Evolutionary conservation across 495 filamentous ascomycete genomes (phyloP).

Genomic region (Trichoderma erinaceum): DNA sequence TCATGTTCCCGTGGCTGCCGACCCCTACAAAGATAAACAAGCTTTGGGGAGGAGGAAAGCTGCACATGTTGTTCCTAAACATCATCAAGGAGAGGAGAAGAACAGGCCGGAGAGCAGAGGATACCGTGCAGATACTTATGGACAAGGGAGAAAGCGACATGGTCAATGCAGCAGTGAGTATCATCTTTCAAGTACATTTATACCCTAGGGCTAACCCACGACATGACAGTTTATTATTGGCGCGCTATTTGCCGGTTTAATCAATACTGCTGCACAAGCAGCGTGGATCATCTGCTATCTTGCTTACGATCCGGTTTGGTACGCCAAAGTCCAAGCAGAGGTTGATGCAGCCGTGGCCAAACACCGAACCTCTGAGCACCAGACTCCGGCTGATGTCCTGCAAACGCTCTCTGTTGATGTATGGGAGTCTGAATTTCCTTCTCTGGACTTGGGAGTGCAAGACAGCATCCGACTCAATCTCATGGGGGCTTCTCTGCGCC

Average conservation of each 20-base stretch:
- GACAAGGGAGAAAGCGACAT: slow-evolving; percentile 36
- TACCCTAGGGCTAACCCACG: slow-evolving; percentile 7
- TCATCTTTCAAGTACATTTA: background rate
- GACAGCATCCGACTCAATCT: slow-evolving; percentile 40
- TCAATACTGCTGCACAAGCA: slow-evolving; percentile 42
- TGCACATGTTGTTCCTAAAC: slow-evolving; percentile 36
- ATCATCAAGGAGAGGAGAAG: slow-evolving; percentile 35
- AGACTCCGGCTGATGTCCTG: slow-evolving; percentile 35
- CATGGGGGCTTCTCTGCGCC: slow-evolving; percentile 28
- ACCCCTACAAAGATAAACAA: slow-evolving; percentile 25
- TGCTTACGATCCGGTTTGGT: slow-evolving; percentile 36
- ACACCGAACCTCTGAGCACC: slow-evolving; percentile 26
- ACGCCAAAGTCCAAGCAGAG: slow-evolving; percentile 32
- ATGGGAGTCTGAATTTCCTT: slow-evolving; percentile 43
- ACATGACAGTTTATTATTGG: slow-evolving; percentile 34
- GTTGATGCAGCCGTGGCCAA: slow-evolving; percentile 32
- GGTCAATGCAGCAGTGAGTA: slow-evolving; percentile 17
- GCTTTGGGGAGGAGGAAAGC: slow-evolving; percentile 28
- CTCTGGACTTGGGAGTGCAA: slow-evolving; percentile 36
- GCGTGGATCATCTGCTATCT: slow-evolving; percentile 37
- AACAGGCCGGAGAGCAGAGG: slow-evolving; percentile 32
- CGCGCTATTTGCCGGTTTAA: slow-evolving; percentile 30
- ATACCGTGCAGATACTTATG: slow-evolving; percentile 41
- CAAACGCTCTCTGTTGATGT: slow-evolving; percentile 33
- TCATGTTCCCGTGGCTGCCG: slow-evolving; percentile 43